A percentile compares a stretch with the other conserved stretches of the same genome.
Evolutionary conservation across 257 asterid genomes (phyloP).

Genomic region (Solanum virginianum): DNA sequence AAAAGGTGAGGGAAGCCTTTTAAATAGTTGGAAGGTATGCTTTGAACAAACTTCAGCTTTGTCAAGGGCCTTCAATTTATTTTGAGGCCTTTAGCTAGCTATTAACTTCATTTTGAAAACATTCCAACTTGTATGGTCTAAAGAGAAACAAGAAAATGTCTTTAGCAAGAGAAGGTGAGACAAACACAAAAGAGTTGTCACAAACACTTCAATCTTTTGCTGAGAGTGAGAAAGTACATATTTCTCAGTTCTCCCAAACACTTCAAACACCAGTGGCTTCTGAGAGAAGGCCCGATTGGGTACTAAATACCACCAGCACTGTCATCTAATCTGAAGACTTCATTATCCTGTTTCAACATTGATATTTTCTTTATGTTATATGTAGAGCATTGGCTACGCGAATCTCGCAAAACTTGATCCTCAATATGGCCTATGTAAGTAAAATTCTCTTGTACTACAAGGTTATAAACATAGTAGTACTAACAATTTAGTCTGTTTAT

Average conservation of each 20-base stretch:
- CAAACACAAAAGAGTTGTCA: neutral
- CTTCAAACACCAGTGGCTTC: conserved; percentile 11
- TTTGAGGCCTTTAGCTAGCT: neutral
- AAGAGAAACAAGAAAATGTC: neutral
- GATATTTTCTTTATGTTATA: neutral
- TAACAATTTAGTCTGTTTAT: neutral
- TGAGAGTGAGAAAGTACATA: neutral
- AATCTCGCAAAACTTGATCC: conserved; percentile 33
- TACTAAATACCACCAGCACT: conserved; percentile 20
- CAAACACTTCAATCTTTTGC: conserved; percentile 1
- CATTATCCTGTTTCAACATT: neutral
- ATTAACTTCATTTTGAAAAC: neutral
- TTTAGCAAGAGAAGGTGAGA: neutral
- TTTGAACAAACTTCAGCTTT: neutral
- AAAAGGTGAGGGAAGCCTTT: neutral
- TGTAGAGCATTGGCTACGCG: conserved; percentile 29
- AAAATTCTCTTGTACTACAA: neutral
- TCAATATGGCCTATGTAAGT: conserved; percentile 38
- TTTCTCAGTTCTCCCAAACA: conserved; percentile 23
- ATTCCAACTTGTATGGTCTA: neutral
- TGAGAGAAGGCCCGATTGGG: conserved; percentile 7
- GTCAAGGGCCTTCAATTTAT: neutral
- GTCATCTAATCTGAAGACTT: neutral
- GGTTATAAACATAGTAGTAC: no score
- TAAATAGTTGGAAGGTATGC: neutral